Evolutionary conservation across 495 filamentous ascomycete species (phyloP), one percentile per base, ranked within the genome.

Genomic region (Aspergillus cavernicola): DNA sequence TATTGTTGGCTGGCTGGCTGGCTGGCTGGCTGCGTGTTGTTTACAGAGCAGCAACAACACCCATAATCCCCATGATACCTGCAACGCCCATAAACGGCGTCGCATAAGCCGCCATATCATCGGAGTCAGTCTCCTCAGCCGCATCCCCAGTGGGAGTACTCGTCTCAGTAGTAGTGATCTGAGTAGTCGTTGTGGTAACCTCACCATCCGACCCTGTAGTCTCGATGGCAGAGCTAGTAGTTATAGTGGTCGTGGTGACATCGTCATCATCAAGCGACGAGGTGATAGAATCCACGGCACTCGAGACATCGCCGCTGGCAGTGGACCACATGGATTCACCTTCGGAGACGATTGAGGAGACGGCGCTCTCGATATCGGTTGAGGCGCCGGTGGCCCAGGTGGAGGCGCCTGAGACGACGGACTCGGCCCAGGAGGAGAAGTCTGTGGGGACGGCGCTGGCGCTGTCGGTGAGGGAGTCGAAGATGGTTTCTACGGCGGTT

Each of bases 41-140:
- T 65, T 71, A 74, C 55, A 74, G 61, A 18, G 63, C 67, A 56
- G 57, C 66, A 66, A 74, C 70, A 35, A 72, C 53, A 53, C 69
- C 69, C 31, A 74, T 56, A 7, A 74, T 28, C 57, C 71, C 71
- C 4, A 63, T 63, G 20, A 63, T 54, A 38, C 63, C 63, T 11
- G 59, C 60, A 26, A 68, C 37, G 50, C 63, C 63, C 22, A 60
- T 50, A 15, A 59, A 53, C n/a, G 59, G 53, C 12, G 56, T 59
- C 19, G 61, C 53, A 35, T 53, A 45, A 26, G 60, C 52, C 29
- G 50, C 63, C 4, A 56, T 63, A 24, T 39, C 54, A 26, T 50
- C 53, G 37, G 59, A 47, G 9, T 41, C 39, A 3, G 55, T 36
- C 40, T 39, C 18, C 32, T 28, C 53, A 19, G 2, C 13, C n/a